phyloP scores from a whole-genome alignment of 257 asterid genomes.

The Przewalskia tangutica region DNA sequence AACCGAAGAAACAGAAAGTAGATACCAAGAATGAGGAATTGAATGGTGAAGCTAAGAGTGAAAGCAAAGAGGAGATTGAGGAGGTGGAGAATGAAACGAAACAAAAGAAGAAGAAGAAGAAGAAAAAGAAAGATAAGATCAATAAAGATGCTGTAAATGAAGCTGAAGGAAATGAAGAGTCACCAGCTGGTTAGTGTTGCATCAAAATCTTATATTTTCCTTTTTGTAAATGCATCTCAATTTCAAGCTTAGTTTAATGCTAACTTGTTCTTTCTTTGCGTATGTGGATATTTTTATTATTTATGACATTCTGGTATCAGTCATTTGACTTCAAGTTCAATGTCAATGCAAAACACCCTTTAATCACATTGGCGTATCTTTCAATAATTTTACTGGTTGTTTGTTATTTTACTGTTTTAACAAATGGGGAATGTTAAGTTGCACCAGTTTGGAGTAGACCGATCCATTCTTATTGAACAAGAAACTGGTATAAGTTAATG shows the following conservation, averaged over 20 bases:
- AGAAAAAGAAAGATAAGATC: slow-evolving; percentile 18
- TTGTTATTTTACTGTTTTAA: background rate
- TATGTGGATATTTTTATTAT: background rate
- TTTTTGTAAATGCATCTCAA: background rate
- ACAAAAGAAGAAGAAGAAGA: slow-evolving; percentile 31
- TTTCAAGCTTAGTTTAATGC: background rate
- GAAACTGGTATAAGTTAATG: background rate
- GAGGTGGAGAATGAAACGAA: slow-evolving; percentile 28
- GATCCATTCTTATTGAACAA: background rate
- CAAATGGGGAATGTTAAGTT: background rate
- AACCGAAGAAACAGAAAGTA: slow-evolving; percentile 31
- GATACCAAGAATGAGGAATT: slow-evolving; percentile 14
- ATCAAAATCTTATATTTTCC: no score
- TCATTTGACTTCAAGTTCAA: background rate
- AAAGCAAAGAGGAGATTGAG: slow-evolving; percentile 19
- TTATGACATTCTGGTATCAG: background rate
- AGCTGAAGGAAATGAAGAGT: slow-evolving; percentile 22
- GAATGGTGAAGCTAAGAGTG: slow-evolving; percentile 20
- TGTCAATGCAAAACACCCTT: background rate
- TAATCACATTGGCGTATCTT: background rate
- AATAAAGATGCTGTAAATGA: slow-evolving; percentile 9
- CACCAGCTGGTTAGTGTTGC: slow-evolving; percentile 41
- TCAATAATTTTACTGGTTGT: background rate
- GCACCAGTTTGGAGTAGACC: background rate
- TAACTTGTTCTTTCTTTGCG: background rate